Base-by-base conservation (phyloP, 1,284 basidiomycete species). In the Microbotryum saponariae region DNA sequence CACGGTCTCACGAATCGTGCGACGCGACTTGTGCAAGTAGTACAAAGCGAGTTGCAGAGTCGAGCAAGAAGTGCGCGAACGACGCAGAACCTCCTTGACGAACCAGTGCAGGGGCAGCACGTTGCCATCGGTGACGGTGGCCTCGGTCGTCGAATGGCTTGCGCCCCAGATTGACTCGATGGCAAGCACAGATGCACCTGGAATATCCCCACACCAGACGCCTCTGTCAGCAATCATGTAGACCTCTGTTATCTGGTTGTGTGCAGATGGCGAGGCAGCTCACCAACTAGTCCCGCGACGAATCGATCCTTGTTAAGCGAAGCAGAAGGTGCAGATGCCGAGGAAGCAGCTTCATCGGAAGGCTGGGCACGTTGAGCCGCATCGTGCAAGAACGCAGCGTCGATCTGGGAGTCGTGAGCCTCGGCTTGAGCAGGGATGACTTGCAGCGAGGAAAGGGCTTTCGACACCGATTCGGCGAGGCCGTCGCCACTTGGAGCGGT, bases 11-110 rank as follows among this genome's bases (percentile, higher is more conserved):
- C 72, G 52, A 37, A 74, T 71, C 29, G 54, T 52, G 51, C 63
- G 59, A 16, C 73, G 61, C 20, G 64, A 61, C 45, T 71, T 69
- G 65, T 74, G 73, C 16, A 74, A 65, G 67, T 74, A 74, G 63
- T 70, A 73, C 4, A 74, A 62, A 8, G 71, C 67, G 53, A 71
- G 64, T 33, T 74, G 72, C 23, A 74, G 64, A 12, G 71, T 72
- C 47, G 70, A 70, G 58, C 65, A 69, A 20, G 65, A 69, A 2
- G 73, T 73, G 21, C 71, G 54, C 8, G 69, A 70, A 21, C 73
- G 66, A 27, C 72, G 67, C 14, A 74, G 58, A 21, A 73, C 66
- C 48, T 73, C 72, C n/a, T 68, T 64, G 51, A 74, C 70, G 53
- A 72, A 72, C 45, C 54, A 65, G 10, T 64, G 58, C 7, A 72